Conservation (phyloP, 2,329 filamentous ascomycete species). For the Pyrenophora tritici-repentis region DNA sequence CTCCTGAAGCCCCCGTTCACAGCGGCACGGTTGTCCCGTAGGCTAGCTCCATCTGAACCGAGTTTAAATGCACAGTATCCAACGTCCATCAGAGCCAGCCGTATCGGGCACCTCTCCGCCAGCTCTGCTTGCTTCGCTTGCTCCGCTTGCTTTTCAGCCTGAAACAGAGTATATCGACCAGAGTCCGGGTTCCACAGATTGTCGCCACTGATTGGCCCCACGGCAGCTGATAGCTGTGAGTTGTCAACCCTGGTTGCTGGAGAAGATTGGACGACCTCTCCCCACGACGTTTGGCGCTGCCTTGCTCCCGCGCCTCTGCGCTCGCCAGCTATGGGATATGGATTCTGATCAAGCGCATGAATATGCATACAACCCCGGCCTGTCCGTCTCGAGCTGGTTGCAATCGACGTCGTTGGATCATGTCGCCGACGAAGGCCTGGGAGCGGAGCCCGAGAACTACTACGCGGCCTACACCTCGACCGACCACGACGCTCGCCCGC, state of each 20-base stretch:
- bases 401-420: constrained; percentile 36
- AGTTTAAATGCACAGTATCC: constrained; percentile 6
- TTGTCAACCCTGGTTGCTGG: constrained; percentile 11
- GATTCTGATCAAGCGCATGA: constrained; percentile 18
- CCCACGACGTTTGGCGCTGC: constrained; percentile 15
- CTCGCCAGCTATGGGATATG: constrained; percentile 20
- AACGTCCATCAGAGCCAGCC: background rate
- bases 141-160: constrained; percentile 10
- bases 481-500: constrained; percentile 13
- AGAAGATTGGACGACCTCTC: constrained; percentile 12
- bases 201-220: constrained; percentile 5
- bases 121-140: background rate
- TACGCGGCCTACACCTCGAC: constrained; percentile 33
- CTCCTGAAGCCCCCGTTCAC: background rate
- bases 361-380: constrained; percentile 18
- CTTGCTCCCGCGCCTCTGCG: constrained; percentile 16
- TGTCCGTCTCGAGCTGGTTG: constrained; percentile 34
- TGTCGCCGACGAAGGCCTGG: constrained; percentile 24
- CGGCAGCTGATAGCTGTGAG: constrained; percentile 3
- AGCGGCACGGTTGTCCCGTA: constrained; percentile 12
- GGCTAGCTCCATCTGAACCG: constrained; percentile 11
- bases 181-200: background rate
- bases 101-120: constrained; percentile 8
- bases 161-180: constrained; percentile 7
- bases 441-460: constrained; percentile 33